Base-by-base conservation (phyloP, 179 eudicot genomes). In the Patellifolia procumbens region DNA sequence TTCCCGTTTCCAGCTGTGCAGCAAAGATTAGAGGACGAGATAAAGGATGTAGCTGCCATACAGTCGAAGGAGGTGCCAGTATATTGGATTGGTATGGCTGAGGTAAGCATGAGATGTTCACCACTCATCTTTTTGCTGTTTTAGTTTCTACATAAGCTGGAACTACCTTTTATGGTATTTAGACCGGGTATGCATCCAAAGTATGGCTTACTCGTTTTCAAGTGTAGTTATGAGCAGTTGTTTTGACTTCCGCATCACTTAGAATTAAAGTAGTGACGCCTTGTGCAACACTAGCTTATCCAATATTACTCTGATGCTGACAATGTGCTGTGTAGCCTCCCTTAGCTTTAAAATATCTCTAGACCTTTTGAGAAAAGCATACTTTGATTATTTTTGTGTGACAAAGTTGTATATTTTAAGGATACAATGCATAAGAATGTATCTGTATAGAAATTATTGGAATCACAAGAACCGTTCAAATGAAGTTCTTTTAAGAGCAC, bases 41-140 rank as follows among this genome's bases (percentile, higher is more conserved):
- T 84, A 73, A 92, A 87, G 85, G 95, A 83, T 76, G 97, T 92
- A n/a, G 91, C 85, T 73, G 89, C 87, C 74, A 90, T 88, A 73
- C 87, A 87, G 79, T 76, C 93, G 24, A 87, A 83, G 86, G 88
- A 93, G 84, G 93, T 92, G 63, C 66, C 81, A 66, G 52, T 94
- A 70, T 83, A 76, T 78, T 94, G 97, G 97, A 78, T 78, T 81
- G 97, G 98, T 70, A 87, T 94, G 91, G 97, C 97, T 75, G 97
- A 94, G 98, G 98, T 94, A 80, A 76, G 82, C 69, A 70, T 74
- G 37, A 24, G 32, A 43, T 32, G 22, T 17, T 61, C 78, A 19
- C 7, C 56, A 26, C 13, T 46, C 22, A 15, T 7, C 20, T 34
- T 20, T 63, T 19, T 63, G 13, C n/a, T 8, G 28, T 45, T 68